Evolutionary conservation across 2,329 filamentous ascomycete genomes (phyloP), one percentile per base, ranked within the genome.

Genomic region (Cladosporium sp.): DNA sequence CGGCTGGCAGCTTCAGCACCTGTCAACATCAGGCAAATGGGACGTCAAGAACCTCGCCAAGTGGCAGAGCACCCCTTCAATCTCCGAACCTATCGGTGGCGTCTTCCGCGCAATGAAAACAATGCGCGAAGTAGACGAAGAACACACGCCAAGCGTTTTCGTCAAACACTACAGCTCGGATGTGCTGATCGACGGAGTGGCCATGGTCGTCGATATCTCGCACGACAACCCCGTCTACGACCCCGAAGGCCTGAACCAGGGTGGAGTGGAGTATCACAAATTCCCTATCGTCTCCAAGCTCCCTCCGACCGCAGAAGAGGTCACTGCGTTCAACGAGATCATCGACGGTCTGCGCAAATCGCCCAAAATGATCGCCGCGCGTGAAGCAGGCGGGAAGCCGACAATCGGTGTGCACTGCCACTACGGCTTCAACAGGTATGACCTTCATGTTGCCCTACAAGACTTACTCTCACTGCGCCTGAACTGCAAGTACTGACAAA

Each of bases 11-110:
- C 76, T 97, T 13, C 87, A 92, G 61, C 86, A 93, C 61, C 81
- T 97, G 19, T 89, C 87, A 2, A 89, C 86, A 1, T 88, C 90
- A 58, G 91, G 91, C 3, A 97, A 97, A 71, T 97, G 92, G 92
- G 92, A 96, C 64, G 89, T 97, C 58, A 97, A 97, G 72, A 97
- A 97, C 63, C 77, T 96, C 9, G 83, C 80, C 53, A 97, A 97
- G 65, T 97, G 92, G 92, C 80, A 88, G 67, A 83, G 82, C 15
- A 56, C 61, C 12, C 47, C 51, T 1, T 47, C 56, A 4, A 60
- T 58, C 50, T 62, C 61, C 1, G 56, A 56, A 9, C 83, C 85
- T 3, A 93, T 97, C 53, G 88, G 80, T 0, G 82, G 82, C 12
- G 75, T 90, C 4, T 96, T 96, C 65, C 83, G 88, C 20, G 91